Percentiles rank a stretch among this genome's conserved stretches.
phyloP scores from a whole-genome alignment of 768 basidiomycete genomes.

The Agaricus subrufescens region DNA sequence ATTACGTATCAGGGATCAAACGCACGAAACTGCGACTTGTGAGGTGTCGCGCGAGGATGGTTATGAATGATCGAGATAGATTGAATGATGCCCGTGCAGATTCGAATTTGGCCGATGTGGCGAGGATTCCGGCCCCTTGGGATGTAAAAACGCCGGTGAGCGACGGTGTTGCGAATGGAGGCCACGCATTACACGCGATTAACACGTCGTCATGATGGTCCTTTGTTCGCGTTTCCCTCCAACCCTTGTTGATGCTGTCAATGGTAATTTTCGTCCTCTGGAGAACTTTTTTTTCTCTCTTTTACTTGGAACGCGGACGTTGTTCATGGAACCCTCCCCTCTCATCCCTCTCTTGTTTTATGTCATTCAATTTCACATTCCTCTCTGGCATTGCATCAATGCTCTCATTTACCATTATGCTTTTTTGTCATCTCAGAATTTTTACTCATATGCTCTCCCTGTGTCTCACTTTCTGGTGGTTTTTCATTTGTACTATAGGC shows the following conservation, averaged over 20 bases:
- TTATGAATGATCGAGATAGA: conserved; percentile 69
- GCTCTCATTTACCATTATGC: conserved; percentile 13
- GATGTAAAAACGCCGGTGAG: conserved; percentile 38
- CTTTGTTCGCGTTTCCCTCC: not conserved
- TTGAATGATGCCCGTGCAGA: conserved; percentile 74
- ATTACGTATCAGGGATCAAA: conserved; percentile 61
- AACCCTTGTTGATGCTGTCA: no score
- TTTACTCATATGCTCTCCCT: not conserved
- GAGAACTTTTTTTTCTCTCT: not conserved
- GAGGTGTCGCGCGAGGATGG: conserved; percentile 71
- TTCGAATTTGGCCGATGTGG: conserved; percentile 72
- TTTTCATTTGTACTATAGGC: conserved; percentile 4
- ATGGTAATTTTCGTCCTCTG: no score
- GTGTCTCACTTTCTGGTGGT: not conserved
- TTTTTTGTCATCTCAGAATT: conserved; percentile 7
- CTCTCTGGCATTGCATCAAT: not conserved
- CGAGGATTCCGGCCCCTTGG: conserved; percentile 70
- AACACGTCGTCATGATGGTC: conserved; percentile 6
- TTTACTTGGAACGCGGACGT: not conserved
- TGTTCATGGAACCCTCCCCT: not conserved
- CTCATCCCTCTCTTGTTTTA: not conserved
- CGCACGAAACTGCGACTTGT: conserved; percentile 81
- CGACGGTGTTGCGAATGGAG: conserved; percentile 1
- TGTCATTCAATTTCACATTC: not conserved
- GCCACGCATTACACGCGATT: not conserved